Evolutionary conservation across 2,329 filamentous ascomycete species (phyloP).

Genomic region (Trichoderma sp.): DNA sequence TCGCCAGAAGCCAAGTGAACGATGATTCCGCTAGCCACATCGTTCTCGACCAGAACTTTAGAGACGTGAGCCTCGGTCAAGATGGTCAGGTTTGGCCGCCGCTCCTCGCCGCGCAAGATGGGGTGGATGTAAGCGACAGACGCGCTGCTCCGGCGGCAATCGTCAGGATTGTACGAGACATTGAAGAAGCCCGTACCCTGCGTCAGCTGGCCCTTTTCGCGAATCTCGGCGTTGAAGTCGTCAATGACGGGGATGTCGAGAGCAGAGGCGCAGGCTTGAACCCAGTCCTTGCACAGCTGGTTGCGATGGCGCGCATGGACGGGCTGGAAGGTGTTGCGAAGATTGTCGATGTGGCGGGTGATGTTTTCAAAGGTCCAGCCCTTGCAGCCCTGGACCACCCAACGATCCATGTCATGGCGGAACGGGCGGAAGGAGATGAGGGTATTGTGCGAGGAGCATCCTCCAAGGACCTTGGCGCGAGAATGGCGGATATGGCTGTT

Average conservation of each 20-base stretch:
- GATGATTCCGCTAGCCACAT: conserved; percentile 73
- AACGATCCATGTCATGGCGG: conserved; percentile 82
- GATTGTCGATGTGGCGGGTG: conserved; percentile 77
- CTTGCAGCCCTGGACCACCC: conserved; percentile 78
- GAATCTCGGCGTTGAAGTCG: conserved; percentile 87
- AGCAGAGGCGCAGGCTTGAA: conserved; percentile 75
- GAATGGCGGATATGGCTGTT: conserved; percentile 93
- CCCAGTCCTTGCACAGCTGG: conserved; percentile 89
- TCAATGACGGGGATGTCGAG: conserved; percentile 78
- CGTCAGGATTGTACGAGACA: conserved; percentile 87
- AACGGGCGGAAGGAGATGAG: conserved; percentile 91
- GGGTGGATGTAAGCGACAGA: conserved; percentile 93
- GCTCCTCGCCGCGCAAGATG: conserved; percentile 80
- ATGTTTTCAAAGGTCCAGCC: conserved; percentile 88
- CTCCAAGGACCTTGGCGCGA: conserved; percentile 86
- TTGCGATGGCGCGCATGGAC: conserved; percentile 85
- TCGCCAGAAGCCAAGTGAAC: conserved; percentile 61
- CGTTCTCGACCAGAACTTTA: conserved; percentile 71
- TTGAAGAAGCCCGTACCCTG: conserved; percentile 88
- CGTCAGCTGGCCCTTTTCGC: conserved; percentile 68
- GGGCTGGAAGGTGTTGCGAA: conserved; percentile 88
- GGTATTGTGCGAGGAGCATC: conserved; percentile 92
- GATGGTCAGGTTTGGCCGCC: conserved; percentile 79
- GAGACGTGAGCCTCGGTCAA: conserved; percentile 88
- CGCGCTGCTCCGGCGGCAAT: conserved; percentile 80